Evolutionary conservation across 2,329 filamentous ascomycete species (phyloP), one percentile per base, ranked within the genome.

Genomic region (Epicoccum nigrum): DNA sequence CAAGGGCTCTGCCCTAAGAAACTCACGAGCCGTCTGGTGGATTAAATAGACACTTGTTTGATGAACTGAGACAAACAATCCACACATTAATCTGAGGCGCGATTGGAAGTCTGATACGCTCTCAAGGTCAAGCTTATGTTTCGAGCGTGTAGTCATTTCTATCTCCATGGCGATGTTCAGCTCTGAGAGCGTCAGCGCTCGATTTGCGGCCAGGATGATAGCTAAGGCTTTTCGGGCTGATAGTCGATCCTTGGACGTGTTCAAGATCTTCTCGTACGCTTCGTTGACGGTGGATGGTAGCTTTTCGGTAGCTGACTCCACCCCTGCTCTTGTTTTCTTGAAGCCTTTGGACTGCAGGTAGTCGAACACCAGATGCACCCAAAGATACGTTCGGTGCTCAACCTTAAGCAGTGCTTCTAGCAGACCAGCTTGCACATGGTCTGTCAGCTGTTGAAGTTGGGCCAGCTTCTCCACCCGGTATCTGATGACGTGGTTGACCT

Each of bases 321-420:
- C 46, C 42, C 53, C 58, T 27, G 48, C 49, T 25, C 32, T 23
- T n/a, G 52, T 60, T 33, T 48, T 56, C 34, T 58, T 56, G 23
- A 58, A 55, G 15, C 16, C 16, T 31, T 44, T 27, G 16, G 30
- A 19, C 28, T 46, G 31, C 23, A 60, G 43, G 16, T 52, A 47
- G 37, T 61, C 49, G 20, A 59, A 56, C 30, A 61, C 49, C 31
- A 61, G 49, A 51, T 59, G 55, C 32, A 54, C 48, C 58, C 56
- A 61, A n/a, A 61, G 50, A 44, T 61, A 59, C 27, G 58, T 61
- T 20, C 58, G 58, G 46, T 61, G 55, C 27, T 54, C 44, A 27
- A 51, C 41, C 16, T 47, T 46, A 6, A 59, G 54, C 39, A 60
- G 43, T 33, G 38, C 40, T 16, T 51, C 27, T 54, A 30, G 31